Evolutionary conservation across 371 early-diverging fungal species (phyloP).

Genomic region (Fennellomyces sp.): DNA sequence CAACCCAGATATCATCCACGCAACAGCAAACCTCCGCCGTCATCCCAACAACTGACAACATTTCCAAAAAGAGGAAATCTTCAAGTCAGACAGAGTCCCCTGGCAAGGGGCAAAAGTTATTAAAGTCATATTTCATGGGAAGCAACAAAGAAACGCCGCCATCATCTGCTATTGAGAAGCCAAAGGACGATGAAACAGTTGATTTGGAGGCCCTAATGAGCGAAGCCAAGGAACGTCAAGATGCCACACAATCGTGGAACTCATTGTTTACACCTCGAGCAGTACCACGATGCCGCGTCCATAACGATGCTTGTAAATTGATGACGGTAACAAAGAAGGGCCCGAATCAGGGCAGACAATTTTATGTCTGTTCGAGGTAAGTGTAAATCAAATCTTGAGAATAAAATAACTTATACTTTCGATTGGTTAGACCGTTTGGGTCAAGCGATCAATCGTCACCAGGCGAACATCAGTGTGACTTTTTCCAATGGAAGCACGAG

Average conservation of each 20-base stretch:
- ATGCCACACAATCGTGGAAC: constrained; percentile 56
- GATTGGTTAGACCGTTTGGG: constrained; percentile 46
- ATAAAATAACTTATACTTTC: not conserved
- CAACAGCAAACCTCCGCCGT: not conserved
- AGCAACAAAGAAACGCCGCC: not conserved
- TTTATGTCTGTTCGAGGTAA: constrained; percentile 73
- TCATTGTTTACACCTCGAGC: constrained; percentile 50
- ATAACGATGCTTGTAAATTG: constrained; percentile 69
- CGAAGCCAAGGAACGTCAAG: constrained; percentile 23
- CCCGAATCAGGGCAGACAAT: constrained; percentile 71
- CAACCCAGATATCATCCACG: not conserved
- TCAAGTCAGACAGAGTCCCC: not conserved
- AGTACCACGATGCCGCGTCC: constrained; percentile 64
- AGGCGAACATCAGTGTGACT: constrained; percentile 43
- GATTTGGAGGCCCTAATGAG: constrained; percentile 15
- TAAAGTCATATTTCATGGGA: not conserved
- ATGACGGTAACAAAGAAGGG: constrained; percentile 71
- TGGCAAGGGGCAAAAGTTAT: constrained; percentile 3
- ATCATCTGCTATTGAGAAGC: not conserved
- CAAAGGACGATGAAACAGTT: constrained; percentile 6
- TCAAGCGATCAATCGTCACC: constrained; percentile 54
- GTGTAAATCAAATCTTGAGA: constrained; percentile 13
- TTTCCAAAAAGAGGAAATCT: not conserved
- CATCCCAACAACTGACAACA: not conserved
- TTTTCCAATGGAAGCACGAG: constrained; percentile 30